Evolutionary conservation across 83 land plant species (phyloP), one percentile per base, ranked within the genome.

Genomic region (Picea engelmannii): DNA sequence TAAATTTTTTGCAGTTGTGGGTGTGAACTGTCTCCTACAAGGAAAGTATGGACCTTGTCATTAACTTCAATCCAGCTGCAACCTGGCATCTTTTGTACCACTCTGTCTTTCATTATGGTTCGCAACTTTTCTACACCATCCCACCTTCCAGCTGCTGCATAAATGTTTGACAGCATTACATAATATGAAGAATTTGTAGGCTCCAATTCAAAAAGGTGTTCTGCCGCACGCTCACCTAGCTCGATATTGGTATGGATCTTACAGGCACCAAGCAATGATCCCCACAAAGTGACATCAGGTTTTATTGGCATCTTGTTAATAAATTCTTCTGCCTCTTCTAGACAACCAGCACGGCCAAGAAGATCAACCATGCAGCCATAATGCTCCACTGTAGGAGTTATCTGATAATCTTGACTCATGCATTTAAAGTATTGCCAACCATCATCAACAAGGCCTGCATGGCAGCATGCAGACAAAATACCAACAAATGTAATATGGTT

Each of bases 351-450:
- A 52, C 94, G 79, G 8, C 89, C 92, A 2, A 92, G 66, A n/a
- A 87, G 80, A 81, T 90, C 94, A 47, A 92, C 88, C 90, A 92
- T 81, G 76, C 94, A 90, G 20, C 87, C 89, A 69, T 85, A 90
- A 55, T 92, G 93, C 62, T 90, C 92, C 18, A 89, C 18, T 63
- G 66, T 82, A 0, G 87, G 89, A 23, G 61, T 38, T 17, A 88
- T 74, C 1, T 87, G 84, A 81, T 88, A 83, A 13, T 78, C 59
- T 38, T 76, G 61, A n/a, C 62, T 71, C 10, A 90, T 79, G 23
- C 74, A 68, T 13, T 63, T 6, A 31, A 90, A 86, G 12, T 79
- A 63, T 12, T 79, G 60, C 0, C 77, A 61, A 40, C 90, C 94
- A 73, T 90, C 73, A 42, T 92, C 87, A 10, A 88, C 84, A 16